Percentiles rank a stretch among this genome's conserved stretches.
Conservation (phyloP, 345 rosid species). For the Moringa oleifera region DNA sequence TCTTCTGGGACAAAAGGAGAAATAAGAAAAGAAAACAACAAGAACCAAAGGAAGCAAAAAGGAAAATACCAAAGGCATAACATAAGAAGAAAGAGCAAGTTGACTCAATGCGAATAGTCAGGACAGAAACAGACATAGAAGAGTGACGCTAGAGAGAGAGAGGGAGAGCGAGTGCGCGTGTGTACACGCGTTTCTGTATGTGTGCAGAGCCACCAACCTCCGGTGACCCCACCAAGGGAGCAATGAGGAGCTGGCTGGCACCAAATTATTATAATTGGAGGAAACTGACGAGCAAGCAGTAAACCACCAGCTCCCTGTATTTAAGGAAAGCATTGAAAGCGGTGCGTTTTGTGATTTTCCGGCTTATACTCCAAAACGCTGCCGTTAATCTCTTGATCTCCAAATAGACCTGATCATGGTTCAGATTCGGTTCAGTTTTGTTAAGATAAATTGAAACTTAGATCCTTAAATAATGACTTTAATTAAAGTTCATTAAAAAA, state of each 20-base stretch:
- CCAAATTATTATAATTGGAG: background rate
- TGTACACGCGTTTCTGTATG: background rate
- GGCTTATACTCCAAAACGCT: no score
- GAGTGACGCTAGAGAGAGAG: background rate
- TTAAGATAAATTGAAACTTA: no score
- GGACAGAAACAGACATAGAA: no score
- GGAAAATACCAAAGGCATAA: background rate
- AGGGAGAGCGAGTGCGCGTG: no score
- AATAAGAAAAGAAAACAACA: background rate
- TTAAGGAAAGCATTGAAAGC: no score
- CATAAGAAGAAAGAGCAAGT: background rate
- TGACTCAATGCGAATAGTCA: background rate
- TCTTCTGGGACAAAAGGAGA: background rate
- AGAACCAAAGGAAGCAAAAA: background rate
- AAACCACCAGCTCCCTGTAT: no score
- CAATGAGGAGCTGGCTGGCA: background rate
- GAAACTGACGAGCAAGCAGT: background rate
- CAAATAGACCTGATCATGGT: no score
- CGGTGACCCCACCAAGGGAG: background rate
- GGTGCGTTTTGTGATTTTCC: no score
- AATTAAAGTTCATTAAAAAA: no score
- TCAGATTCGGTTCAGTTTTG: no score
- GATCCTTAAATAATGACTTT: no score
- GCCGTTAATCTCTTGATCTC: no score
- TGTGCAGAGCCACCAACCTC: background rate